phyloP scores from a whole-genome alignment of 2,329 filamentous ascomycete species.

The Colletotrichum somersetense region DNA sequence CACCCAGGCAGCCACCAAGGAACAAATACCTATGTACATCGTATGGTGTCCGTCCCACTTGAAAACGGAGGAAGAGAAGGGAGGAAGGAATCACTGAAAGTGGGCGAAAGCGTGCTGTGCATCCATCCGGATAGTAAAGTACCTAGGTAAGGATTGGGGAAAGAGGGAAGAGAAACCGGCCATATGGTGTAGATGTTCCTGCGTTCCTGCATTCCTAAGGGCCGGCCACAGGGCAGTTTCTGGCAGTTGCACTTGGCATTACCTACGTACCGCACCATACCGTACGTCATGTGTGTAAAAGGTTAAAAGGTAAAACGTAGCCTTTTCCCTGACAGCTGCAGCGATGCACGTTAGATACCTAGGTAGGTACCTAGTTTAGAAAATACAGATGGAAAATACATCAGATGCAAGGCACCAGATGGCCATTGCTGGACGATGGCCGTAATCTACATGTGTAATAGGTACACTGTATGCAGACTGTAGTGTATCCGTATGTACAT shows the following conservation, averaged over 20 bases:
- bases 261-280: too few species aligned
- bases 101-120: background rate
- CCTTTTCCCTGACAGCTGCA: background rate
- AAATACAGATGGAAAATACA: background rate
- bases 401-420: constrained; percentile 1
- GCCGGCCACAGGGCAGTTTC: background rate
- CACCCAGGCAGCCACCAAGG: background rate
- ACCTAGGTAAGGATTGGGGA: background rate
- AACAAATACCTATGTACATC: background rate
- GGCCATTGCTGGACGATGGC: background rate
- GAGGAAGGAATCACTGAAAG: background rate
- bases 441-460: too few species aligned
- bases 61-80: background rate
- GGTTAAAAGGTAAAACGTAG: too few species aligned
- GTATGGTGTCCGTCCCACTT: background rate
- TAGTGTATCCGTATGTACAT: too few species aligned
- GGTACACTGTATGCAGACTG: too few species aligned
- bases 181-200: background rate
- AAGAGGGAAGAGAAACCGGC: background rate
- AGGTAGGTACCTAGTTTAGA: too few species aligned
- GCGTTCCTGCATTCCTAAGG: background rate
- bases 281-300: too few species aligned
- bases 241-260: background rate
- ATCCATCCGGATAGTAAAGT: too few species aligned
- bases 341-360: background rate